Percentiles rank a stretch among this genome's conserved stretches.
Conservation (phyloP, 2,329 filamentous ascomycete species). For the Acrocalymma vagum region DNA sequence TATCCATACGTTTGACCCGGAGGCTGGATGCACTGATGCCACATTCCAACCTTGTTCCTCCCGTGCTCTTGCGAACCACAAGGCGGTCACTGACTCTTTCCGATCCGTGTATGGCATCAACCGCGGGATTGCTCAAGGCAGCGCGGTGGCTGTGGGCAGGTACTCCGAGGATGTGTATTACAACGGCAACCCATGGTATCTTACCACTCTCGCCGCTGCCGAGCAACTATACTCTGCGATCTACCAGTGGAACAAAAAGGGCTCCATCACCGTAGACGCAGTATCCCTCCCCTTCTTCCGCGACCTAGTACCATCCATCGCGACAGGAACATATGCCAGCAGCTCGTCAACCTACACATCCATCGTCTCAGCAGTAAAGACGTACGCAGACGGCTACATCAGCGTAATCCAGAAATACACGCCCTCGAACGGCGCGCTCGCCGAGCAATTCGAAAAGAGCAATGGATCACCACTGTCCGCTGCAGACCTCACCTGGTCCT, state of each 20-base stretch:
- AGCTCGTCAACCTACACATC: slow-evolving; percentile 62
- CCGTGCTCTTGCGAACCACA: slow-evolving; percentile 73
- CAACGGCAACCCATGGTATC: slow-evolving; percentile 82
- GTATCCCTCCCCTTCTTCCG: slow-evolving; percentile 77
- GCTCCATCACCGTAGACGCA: slow-evolving; percentile 70
- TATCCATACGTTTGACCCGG: slow-evolving; percentile 72
- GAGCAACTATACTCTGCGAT: slow-evolving; percentile 82
- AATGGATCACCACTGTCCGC: slow-evolving; percentile 66
- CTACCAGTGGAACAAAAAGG: slow-evolving; percentile 72
- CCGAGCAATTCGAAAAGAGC: slow-evolving; percentile 71
- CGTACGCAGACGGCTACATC: slow-evolving; percentile 68
- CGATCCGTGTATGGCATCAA: slow-evolving; percentile 76
- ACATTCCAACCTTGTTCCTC: slow-evolving; percentile 82
- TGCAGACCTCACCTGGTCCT: slow-evolving; percentile 76
- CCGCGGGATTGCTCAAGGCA: slow-evolving; percentile 66
- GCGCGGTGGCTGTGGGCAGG: slow-evolving; percentile 59
- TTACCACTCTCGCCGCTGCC: slow-evolving; percentile 78
- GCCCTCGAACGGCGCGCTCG: slow-evolving; percentile 67
- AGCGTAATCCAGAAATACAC: slow-evolving; percentile 60
- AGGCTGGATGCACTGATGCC: slow-evolving; percentile 69
- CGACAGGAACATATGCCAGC: slow-evolving; percentile 71
- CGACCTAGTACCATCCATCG: slow-evolving; percentile 64
- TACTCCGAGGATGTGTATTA: slow-evolving; percentile 72
- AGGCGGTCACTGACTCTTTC: slow-evolving; percentile 78
- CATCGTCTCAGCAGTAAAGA: slow-evolving; percentile 67